Conservation (phyloP, 768 basidiomycete genomes). For the Boletus coccyginus region DNA sequence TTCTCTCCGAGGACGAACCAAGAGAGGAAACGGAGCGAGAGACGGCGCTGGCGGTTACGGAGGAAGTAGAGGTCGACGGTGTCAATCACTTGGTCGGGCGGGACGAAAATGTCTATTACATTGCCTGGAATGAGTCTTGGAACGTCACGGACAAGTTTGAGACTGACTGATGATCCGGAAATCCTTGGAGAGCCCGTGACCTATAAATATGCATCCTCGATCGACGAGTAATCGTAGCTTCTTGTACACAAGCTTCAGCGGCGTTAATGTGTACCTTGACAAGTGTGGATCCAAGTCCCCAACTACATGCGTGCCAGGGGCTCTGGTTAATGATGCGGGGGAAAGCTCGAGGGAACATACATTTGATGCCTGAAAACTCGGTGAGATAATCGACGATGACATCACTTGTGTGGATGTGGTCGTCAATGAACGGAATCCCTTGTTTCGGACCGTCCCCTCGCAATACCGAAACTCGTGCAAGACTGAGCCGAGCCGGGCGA, state of each 20-base stretch:
- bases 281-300: constrained; percentile 88
- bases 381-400: constrained; percentile 95
- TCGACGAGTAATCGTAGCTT: constrained; percentile 93
- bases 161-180: constrained; percentile 95
- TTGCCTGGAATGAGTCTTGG: neutral
- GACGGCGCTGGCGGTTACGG: constrained; percentile 73
- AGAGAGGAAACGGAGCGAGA: constrained; percentile 88
- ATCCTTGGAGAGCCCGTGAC: constrained; percentile 95
- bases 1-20: constrained; percentile 92
- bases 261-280: constrained; percentile 87
- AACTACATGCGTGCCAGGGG: constrained; percentile 41
- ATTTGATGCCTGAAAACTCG: constrained; percentile 93
- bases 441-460: constrained; percentile 79
- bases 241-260: constrained; percentile 97
- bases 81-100: constrained; percentile 93
- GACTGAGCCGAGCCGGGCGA: constrained; percentile 84
- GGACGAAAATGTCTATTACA: constrained; percentile 84
- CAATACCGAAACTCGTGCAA: constrained; percentile 93
- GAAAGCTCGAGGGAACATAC: constrained; percentile 43
- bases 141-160: neutral
- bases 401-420: constrained; percentile 96
- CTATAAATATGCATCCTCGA: constrained; percentile 93
- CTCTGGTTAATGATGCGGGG: neutral
- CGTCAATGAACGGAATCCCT: constrained; percentile 93
- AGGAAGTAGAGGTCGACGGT: constrained; percentile 97